Percentiles rank a stretch among this genome's conserved stretches.
These are phyloP conservation scores for Colletotrichum sublineola DNA, from an alignment of 2,329 filamentous ascomycete genomes.

Conservation along the genomic window DNA sequence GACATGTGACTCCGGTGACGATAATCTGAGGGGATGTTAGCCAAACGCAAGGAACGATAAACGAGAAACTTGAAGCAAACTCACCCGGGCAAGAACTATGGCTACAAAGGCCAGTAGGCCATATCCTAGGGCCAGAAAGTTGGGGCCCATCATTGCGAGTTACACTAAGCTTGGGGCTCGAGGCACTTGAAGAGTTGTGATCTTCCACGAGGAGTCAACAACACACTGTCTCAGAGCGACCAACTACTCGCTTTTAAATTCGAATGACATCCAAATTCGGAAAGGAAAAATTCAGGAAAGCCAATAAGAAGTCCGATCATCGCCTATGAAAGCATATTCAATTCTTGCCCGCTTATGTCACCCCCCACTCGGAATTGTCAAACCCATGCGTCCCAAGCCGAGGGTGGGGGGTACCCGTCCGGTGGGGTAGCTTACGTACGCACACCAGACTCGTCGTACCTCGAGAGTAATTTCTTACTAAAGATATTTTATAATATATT, in stretches of 20 bases:
- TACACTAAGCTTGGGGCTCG: neutral
- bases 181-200: neutral
- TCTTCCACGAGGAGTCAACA: too few relatives aligned
- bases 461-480: too few relatives aligned
- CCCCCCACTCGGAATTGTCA: neutral
- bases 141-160: slow-evolving; percentile 7
- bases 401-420: neutral
- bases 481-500: too few relatives aligned
- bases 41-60: too few relatives aligned
- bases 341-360: neutral
- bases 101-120: slow-evolving; percentile 1
- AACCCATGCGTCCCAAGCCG: neutral
- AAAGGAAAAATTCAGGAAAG: neutral
- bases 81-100: slow-evolving; percentile 12
- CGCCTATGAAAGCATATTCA: neutral
- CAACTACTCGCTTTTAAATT: neutral
- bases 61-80: neutral
- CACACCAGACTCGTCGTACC: too few relatives aligned
- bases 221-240: neutral
- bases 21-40: neutral
- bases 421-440: too few relatives aligned
- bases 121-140: neutral
- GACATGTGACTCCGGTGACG: slow-evolving; percentile 30
- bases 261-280: neutral
- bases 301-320: rapidly evolving